Evolutionary conservation across 768 basidiomycete species (phyloP), one percentile per base, ranked within the genome.

Genomic region (Termitomyces heimii): DNA sequence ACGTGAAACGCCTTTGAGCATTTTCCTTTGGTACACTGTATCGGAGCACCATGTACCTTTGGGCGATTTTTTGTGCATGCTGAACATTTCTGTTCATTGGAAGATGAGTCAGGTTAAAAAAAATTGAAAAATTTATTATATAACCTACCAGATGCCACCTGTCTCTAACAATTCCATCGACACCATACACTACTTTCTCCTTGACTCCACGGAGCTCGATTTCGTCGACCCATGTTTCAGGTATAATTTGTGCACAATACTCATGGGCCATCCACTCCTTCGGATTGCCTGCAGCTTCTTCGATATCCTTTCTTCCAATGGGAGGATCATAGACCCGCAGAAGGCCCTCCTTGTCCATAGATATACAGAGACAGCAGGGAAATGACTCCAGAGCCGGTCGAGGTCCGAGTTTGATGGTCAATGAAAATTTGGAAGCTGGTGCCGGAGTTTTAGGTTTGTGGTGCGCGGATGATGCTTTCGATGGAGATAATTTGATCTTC

Each of bases 21-120:
- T 73, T 94, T 96, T 45, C 94, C 94, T 70, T 91, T 92, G 16
- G 92, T 91, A 68, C 95, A 98, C 67, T 98, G 95, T 26, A 97
- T 85, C 26, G 88, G 88, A 0, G 88, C 90, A 18, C 88, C 92
- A 59, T 91, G 92, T 0, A 73, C 75, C 65, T 86, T 90, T 12
- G 76, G 70, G 34, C 79, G 78, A 43, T 73, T 79, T 68, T 86
- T 92, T n/a, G 79, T 76, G 68, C 95, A 98, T 0, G 85, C 82
- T 7, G 85, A 81, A 69, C 96, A 99, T 88, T 96, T 97, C 94
- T 98, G 60, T 2, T 42, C 12, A 48, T 48, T 31, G 20, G 10
- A 31, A 54, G 22, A 58, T 55, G 43, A 46, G 40, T 43, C 22
- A 20, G 5, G 9, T 8, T 7, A 18, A 24, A 28, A 10, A 55